phyloP scores from a whole-genome alignment of 2,329 filamentous ascomycete genomes.

The Fusarium nodosum region DNA sequence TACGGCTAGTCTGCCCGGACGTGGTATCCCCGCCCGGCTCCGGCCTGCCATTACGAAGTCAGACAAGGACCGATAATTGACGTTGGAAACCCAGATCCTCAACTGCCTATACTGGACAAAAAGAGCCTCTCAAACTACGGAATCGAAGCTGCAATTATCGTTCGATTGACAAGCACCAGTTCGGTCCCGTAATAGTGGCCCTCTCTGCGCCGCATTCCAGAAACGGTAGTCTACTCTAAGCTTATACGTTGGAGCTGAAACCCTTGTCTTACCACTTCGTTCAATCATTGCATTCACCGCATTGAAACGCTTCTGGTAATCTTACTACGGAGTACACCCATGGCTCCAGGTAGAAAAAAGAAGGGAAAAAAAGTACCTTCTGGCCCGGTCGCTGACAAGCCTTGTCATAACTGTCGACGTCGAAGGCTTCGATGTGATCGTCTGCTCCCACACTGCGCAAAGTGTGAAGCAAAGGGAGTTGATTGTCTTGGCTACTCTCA shows the following conservation, averaged over 20 bases:
- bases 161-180: slow-evolving; percentile 29
- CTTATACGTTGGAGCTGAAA: slow-evolving; percentile 36
- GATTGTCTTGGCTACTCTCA: slow-evolving; percentile 68
- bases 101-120: slow-evolving; percentile 17
- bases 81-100: slow-evolving; percentile 23
- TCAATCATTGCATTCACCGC: slow-evolving; percentile 20
- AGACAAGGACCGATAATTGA: slow-evolving; percentile 14
- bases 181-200: slow-evolving; percentile 41
- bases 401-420: slow-evolving; percentile 68
- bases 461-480: slow-evolving; percentile 62
- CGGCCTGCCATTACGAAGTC: slow-evolving; percentile 31
- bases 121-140: slow-evolving; percentile 16
- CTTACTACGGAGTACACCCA: slow-evolving; percentile 28
- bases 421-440: slow-evolving; percentile 67
- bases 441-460: slow-evolving; percentile 65
- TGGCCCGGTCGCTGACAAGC: slow-evolving; percentile 51
- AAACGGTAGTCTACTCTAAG: slow-evolving; percentile 23
- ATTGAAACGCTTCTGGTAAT: slow-evolving; percentile 11
- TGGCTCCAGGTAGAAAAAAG: slow-evolving; percentile 45
- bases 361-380: slow-evolving; percentile 48
- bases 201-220: slow-evolving; percentile 36
- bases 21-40: slow-evolving; percentile 30
- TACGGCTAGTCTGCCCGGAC: slow-evolving; percentile 48
- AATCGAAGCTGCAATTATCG: slow-evolving; percentile 19
- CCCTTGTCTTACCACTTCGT: slow-evolving; percentile 22